Evolutionary conservation across 805 yeast genomes (phyloP), one percentile per base, ranked within the genome.

Genomic region (Barnettozyma vustinii): DNA sequence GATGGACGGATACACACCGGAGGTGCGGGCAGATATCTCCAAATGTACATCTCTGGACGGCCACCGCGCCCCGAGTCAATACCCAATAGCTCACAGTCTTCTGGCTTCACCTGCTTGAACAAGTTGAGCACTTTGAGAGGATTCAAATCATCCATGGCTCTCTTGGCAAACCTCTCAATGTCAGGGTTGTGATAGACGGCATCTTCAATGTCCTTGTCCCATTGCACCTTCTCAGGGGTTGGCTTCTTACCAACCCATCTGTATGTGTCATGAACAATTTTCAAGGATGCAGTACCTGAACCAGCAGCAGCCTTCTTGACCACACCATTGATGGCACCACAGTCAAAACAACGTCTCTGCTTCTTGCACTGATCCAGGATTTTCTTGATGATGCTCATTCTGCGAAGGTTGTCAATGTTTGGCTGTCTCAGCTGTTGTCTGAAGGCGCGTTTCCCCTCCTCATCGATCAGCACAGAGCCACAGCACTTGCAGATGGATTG

Each of bases 1-100:
- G 98, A 91, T 3, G 99, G 99, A 56, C 99, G 80, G 48, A 94
- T 94, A 75, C 99, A 94, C 18, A 95, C 97, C 0, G 99, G 99
- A 1, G 99, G 99, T 0, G 98, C 98, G 0, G 99, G 99, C 47
- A 94, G 76, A 64, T 91, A 94, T 62, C 96, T 80, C 99, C 99
- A 94, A 37, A 94, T 80, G 65, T 91, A 94, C 76, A 86, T 88
- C 68, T 92, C 98, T 5, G 98, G 99, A 56, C 97, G 77, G 42
- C 97, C 97, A 36, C 90, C 88, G 57, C 81, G 79, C 4, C 87
- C 77, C 1, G 97, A 80, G 61, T 94, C 94, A 47, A 94, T 81
- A 48, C 99, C 99, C 30, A 94, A 70, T 18, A 94, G 74, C 67
- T 92, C 97, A 70, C 97, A 91, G 62, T 94, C 99, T 41, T 80